Base-by-base conservation (phyloP, 805 yeast genomes). In the Myxozyma lipomycoides region DNA sequence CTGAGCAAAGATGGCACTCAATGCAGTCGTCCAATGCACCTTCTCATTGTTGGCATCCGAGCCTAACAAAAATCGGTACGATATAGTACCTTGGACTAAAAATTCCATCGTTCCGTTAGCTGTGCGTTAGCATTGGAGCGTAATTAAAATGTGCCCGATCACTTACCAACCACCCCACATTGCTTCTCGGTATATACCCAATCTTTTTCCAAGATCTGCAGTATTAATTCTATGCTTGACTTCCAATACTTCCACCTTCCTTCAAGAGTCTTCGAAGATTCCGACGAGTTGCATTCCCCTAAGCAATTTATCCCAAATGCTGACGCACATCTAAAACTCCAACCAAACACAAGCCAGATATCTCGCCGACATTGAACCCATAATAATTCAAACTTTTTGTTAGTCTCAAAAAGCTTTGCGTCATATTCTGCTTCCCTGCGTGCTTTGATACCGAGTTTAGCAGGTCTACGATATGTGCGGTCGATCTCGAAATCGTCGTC, bases 321-420 rank as follows among this genome's bases (percentile, higher is more conserved):
- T 4, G 58, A 38, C 1, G 54, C 52, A 18, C 59, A 55, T 24
- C 46, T 35, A 4, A 55, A 41, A 6, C 44, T 48, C 59, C 59
- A 55, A 1, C 59, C 59, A 15, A 53, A 7, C 7, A 55, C 40
- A 4, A 43, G 34, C 38, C 51, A 45, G n/a, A 55, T 15, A 34
- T 52, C 48, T 17, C 38, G 21, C 18, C n/a, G 9, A 15, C 38
- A 10, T 17, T 6, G 15, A n/a, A 21, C 19, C n/a, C 38, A 6
- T 5, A 35, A 15, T 7, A 10, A 21, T 6, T 35, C 38, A 15
- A 28, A 9, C 32, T 28, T 7, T 28, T 28, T 28, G 32, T 28
- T 12, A 9, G 32, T 9, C 32, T 7, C 12, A 12, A 28, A 12
- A 7, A 28, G 32, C 7, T 12, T 28, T 28, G 32, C n/a, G n/a